A percentile compares a stretch with the other conserved stretches of the same genome.
Evolutionary conservation across 805 yeast species (phyloP).

Genomic region (Saccharomyces kudriavzevii): DNA sequence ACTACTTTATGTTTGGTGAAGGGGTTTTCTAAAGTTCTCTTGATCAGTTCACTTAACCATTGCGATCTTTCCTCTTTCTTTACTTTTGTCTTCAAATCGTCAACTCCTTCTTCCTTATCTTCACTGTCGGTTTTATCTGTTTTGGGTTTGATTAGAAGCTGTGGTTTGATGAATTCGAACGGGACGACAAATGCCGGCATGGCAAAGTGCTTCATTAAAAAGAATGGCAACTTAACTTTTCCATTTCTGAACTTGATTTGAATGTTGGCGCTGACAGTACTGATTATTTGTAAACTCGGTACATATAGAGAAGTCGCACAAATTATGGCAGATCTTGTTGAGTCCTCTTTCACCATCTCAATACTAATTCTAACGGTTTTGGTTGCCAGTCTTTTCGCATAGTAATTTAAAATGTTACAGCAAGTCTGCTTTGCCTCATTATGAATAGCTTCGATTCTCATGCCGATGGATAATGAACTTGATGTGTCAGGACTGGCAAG

Average conservation of each 20-base stretch:
- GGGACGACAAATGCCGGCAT: conserved; percentile 27
- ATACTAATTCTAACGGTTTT: conserved; percentile 26
- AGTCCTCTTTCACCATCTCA: conserved; percentile 24
- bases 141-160: conserved; percentile 11
- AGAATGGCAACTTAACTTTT: conserved; percentile 28
- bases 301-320: conserved; percentile 21
- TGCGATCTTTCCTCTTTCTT: conserved; percentile 5
- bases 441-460: conserved; percentile 20
- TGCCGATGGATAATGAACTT: conserved; percentile 5
- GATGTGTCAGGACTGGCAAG: not conserved
- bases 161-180: conserved; percentile 28
- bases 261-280: conserved; percentile 30
- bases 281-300: conserved; percentile 26
- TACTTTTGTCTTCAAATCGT: not conserved
- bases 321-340: conserved; percentile 18
- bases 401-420: conserved; percentile 19
- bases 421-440: conserved; percentile 21
- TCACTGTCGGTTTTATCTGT: not conserved
- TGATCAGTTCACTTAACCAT: conserved; percentile 13
- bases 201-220: conserved; percentile 24
- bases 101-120: not conserved
- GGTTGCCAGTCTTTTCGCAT: conserved; percentile 14
- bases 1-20: conserved; percentile 4
- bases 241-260: conserved; percentile 32
- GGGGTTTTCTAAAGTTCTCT: conserved; percentile 20